These are phyloP conservation scores for Cyclotella sp. DNA, from an alignment of 108 stramenopile species.

Conservation along the genomic window DNA sequence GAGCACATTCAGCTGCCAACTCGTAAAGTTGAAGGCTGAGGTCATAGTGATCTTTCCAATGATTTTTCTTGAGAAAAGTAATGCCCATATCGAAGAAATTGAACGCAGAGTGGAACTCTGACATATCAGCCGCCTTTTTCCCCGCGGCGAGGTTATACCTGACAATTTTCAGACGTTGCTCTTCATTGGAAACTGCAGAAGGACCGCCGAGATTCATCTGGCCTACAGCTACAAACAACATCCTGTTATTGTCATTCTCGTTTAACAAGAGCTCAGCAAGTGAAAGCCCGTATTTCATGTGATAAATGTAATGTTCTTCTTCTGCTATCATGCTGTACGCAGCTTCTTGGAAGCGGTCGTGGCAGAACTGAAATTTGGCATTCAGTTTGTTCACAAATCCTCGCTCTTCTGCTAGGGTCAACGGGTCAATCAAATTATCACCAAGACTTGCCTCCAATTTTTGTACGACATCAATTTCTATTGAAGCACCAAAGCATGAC, in stretches of 20 bases:
- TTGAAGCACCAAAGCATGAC: no score
- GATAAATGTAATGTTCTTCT: slow-evolving; percentile 3
- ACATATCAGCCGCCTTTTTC: slow-evolving; percentile 30
- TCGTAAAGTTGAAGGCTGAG: slow-evolving; percentile 35
- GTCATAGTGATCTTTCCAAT: slow-evolving; percentile 30
- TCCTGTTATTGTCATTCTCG: no score
- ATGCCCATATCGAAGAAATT: slow-evolving; percentile 25
- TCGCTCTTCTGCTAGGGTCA: not conserved
- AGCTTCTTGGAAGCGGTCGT: slow-evolving; percentile 31
- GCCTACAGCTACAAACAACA: slow-evolving; percentile 13
- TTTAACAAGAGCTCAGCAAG: not conserved
- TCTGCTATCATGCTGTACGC: slow-evolving; percentile 22
- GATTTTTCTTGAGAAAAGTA: slow-evolving; percentile 6
- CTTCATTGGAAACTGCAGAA: slow-evolving; percentile 6
- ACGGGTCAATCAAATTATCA: no score
- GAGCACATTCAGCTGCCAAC: slow-evolving; percentile 14
- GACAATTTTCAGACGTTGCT: not conserved
- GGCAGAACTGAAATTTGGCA: slow-evolving; percentile 14
- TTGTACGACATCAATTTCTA: no score
- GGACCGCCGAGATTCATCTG: slow-evolving; percentile 18
- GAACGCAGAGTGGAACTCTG: slow-evolving; percentile 16
- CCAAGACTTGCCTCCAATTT: no score
- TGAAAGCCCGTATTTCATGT: slow-evolving; percentile 14
- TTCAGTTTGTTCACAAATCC: slow-evolving; percentile 20
- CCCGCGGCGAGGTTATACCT: slow-evolving; percentile 20